Conservation (phyloP, 179 eudicot genomes). For the Spinacia oleracea region DNA sequence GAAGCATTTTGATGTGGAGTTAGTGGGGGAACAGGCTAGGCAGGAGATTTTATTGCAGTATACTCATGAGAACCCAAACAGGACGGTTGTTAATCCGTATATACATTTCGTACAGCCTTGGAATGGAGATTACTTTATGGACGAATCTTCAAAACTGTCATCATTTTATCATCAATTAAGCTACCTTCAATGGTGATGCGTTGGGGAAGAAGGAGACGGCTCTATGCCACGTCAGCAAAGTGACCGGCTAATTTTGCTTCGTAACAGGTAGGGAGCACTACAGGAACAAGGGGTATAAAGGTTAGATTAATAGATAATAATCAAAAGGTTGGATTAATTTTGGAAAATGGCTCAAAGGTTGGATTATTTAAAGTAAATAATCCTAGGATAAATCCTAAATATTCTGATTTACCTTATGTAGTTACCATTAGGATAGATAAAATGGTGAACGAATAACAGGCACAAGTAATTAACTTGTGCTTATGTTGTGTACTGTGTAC, state of each 20-base stretch:
- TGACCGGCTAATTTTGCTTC: too few species aligned
- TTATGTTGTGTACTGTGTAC: neutral
- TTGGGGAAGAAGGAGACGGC: too few species aligned
- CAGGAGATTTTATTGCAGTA: conserved; percentile 83
- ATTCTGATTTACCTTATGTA: neutral
- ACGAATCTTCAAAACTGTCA: conserved; percentile 83
- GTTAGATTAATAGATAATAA: too few species aligned
- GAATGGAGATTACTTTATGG: conserved; percentile 98
- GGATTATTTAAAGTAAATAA: too few species aligned
- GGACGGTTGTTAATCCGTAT: conserved; percentile 86
- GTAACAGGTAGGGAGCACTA: too few species aligned
- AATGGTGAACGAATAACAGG: neutral
- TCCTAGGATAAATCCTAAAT: too few species aligned
- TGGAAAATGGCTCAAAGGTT: too few species aligned
- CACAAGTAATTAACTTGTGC: neutral
- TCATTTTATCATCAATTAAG: conserved; percentile 71
- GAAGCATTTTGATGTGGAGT: conserved; percentile 86
- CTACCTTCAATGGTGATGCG: too few species aligned
- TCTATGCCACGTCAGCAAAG: too few species aligned
- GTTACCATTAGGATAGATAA: neutral
- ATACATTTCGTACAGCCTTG: conserved; percentile 89
- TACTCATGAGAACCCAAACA: conserved; percentile 79
- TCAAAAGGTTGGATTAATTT: too few species aligned
- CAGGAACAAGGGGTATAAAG: too few species aligned
- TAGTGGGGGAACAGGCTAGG: conserved; percentile 77